Conservation (phyloP, 176 grass and related monocot genomes). For the Aegilops bicornis region DNA sequence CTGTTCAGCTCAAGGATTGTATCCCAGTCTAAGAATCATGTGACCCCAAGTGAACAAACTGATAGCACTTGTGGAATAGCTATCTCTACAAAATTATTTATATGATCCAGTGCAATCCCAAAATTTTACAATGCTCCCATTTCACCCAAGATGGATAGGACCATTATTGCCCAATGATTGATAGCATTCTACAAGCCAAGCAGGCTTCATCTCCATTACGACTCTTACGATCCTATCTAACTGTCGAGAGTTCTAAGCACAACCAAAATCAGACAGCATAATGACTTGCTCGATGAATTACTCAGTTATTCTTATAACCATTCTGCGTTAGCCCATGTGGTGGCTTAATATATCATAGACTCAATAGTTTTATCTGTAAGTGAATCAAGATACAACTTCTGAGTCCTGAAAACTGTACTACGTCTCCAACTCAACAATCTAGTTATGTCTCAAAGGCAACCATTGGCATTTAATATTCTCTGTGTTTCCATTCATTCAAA, state of each 20-base stretch:
- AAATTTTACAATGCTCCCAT: neutral
- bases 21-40: neutral
- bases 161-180: neutral
- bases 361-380: neutral
- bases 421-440: slow-evolving; percentile 2
- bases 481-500: neutral
- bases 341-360: neutral
- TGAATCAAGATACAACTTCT: neutral
- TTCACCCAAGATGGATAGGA: neutral
- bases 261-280: neutral
- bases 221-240: slow-evolving; percentile 1
- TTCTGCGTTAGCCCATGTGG: neutral
- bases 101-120: slow-evolving; percentile 2
- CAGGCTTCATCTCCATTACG: neutral
- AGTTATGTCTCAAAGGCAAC: neutral
- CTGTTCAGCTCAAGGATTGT: slow-evolving; percentile 6
- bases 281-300: neutral
- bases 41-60: neutral
- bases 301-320: neutral
- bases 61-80: neutral
- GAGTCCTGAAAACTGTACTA: neutral
- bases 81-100: neutral
- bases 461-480: neutral
- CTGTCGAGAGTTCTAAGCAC: neutral
- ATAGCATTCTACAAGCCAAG: slow-evolving; percentile 2